phyloP scores from a whole-genome alignment of 1,139 yeast species.

The Suhomyces atakaporum region DNA sequence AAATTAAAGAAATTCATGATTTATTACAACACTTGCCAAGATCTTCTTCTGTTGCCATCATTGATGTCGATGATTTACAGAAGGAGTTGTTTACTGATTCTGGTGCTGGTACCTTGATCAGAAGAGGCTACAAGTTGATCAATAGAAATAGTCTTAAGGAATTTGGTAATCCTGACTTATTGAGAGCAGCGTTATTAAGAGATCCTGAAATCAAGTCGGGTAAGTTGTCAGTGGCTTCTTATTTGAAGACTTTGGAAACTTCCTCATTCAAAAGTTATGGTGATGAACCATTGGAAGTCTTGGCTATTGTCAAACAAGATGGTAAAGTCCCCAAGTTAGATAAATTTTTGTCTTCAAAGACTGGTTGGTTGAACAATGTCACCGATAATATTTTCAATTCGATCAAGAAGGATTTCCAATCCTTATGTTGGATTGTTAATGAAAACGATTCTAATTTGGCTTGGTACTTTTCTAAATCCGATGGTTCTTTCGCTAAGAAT shows the following conservation, averaged over 20 bases:
- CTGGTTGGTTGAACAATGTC: slow-evolving; percentile 97
- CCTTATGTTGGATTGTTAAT: slow-evolving; percentile 84
- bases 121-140: slow-evolving; percentile 91
- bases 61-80: slow-evolving; percentile 91
- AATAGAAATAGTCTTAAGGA: slow-evolving; percentile 69
- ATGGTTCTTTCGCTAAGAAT: slow-evolving; percentile 88
- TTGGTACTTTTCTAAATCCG: slow-evolving; percentile 92
- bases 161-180: slow-evolving; percentile 73
- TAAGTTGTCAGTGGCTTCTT: slow-evolving; percentile 75
- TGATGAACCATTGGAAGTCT: slow-evolving; percentile 93
- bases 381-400: slow-evolving; percentile 92
- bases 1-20: slow-evolving; percentile 94
- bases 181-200: slow-evolving; percentile 74
- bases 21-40: slow-evolving; percentile 91
- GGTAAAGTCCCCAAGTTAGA: slow-evolving; percentile 70
- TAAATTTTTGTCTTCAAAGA: slow-evolving; percentile 81
- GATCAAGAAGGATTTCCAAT: slow-evolving; percentile 68
- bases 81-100: slow-evolving; percentile 97
- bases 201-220: slow-evolving; percentile 76
- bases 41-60: slow-evolving; percentile 96
- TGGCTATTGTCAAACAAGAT: slow-evolving; percentile 72
- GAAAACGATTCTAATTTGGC: slow-evolving; percentile 90
- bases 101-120: slow-evolving; percentile 97
- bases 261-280: slow-evolving; percentile 77
- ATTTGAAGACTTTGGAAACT: slow-evolving; percentile 69